Evolutionary conservation across 768 basidiomycete genomes (phyloP).

Genomic region (Ramaria sp.): DNA sequence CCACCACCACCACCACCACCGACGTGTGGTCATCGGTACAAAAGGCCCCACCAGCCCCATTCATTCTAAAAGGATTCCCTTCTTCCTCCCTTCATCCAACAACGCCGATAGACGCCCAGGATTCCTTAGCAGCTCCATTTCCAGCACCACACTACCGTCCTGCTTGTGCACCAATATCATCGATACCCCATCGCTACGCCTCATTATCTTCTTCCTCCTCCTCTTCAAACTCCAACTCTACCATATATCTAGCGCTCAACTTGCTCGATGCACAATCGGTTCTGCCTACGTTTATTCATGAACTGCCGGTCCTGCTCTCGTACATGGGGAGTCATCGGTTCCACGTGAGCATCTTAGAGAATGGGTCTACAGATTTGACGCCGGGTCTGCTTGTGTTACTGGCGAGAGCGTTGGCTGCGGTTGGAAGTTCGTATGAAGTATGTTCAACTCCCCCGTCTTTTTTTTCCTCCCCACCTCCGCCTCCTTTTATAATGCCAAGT

Average conservation of each 20-base stretch:
- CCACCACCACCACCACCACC: too few relatives aligned
- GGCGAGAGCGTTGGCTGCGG: constrained; percentile 28
- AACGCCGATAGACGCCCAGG: neutral
- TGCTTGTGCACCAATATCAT: neutral
- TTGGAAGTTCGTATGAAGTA: constrained; percentile 17
- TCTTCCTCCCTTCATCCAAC: neutral
- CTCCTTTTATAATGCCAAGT: too few relatives aligned
- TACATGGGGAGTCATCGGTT: constrained; percentile 35
- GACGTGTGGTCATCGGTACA: neutral
- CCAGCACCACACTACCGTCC: constrained; percentile 2
- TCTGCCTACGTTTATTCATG: constrained; percentile 34
- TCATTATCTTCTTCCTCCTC: constrained; percentile 1
- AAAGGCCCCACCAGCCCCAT: neutral
- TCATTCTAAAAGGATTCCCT: neutral
- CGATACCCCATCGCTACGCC: neutral
- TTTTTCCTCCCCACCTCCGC: too few relatives aligned
- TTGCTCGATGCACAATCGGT: constrained; percentile 37
- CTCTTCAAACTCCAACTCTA: neutral
- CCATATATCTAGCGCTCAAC: constrained; percentile 35
- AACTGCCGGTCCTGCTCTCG: constrained; percentile 29
- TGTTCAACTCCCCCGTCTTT: too few relatives aligned
- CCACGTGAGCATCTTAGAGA: constrained; percentile 36
- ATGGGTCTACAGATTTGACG: constrained; percentile 36
- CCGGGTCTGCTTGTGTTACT: constrained; percentile 33
- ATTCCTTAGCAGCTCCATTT: neutral